Base-by-base conservation (phyloP, 345 rosid genomes). In the Arabis hirsuta region DNA sequence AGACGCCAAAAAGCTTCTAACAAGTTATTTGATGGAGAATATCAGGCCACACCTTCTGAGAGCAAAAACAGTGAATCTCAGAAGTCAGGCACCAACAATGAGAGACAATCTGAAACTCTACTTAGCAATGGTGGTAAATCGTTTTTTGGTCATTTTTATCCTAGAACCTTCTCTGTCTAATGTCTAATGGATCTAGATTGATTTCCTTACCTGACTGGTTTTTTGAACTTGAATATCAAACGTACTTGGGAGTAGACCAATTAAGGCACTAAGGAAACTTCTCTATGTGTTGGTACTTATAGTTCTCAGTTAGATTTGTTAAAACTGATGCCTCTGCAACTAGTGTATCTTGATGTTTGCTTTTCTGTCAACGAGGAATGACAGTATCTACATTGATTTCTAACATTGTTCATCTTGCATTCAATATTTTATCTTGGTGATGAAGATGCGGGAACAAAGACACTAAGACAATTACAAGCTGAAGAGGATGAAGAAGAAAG, bases 401-500 rank as follows among this genome's bases (percentile, higher is more conserved):
- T 43, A 22, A 39, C 16, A 43, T 64, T 67, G 6, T 26, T 65
- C 59, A 65, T 45, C 46, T 69, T 51, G 22, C 69, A 19, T 73
- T 70, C 45, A 71, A 43, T 73, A 81, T 83, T 41, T 57, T 19
- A 71, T 73, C 65, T 53, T 53, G 55, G 63, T 60, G 62, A 70
- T 58, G 86, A 51, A 74, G 96, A 87, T 47, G 61, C 62, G 54
- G 85, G 78, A 78, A 76, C 85, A 52, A 91, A 83, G 83, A 85
- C 96, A 61, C 70, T 84, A 79, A 85, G 94, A 74, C 90, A 90
- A 69, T 82, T 88, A 51, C 88, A 89, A 66, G 87, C 84, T 48
- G 91, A 89, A 83, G 93, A 91, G 77, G 96, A 89, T 32, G 93
- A 89, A 26, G 98, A 94, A 79, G 93, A 89, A 83, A 85, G 91